These are phyloP conservation scores for Umbellularia californica DNA, from an alignment of 164 flowering plant genomes.

Conservation along the genomic window DNA sequence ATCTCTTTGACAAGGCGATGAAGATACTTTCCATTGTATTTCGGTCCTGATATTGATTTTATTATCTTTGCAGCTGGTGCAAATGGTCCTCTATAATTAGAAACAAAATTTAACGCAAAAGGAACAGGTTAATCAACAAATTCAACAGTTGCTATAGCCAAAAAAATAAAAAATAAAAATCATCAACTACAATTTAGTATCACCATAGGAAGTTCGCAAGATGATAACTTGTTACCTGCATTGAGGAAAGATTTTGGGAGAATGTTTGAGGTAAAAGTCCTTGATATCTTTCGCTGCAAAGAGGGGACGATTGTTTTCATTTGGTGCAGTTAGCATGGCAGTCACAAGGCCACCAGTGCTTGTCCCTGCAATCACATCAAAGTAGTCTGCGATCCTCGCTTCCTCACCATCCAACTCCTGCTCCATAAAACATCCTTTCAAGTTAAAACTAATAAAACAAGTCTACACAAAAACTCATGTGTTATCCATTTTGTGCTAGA, in stretches of 20 bases:
- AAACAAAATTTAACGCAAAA: background rate
- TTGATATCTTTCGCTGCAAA: slow-evolving; percentile 35
- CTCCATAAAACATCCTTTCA: background rate
- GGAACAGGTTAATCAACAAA: too few relatives aligned
- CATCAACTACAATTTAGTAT: background rate
- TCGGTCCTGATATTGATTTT: slow-evolving; percentile 26
- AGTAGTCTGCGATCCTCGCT: slow-evolving; percentile 25
- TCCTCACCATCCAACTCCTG: slow-evolving; percentile 23
- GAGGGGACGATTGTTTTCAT: slow-evolving; percentile 28
- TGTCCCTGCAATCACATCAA: slow-evolving; percentile 24
- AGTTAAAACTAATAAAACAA: background rate
- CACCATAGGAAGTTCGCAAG: background rate
- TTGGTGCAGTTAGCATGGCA: slow-evolving; percentile 31
- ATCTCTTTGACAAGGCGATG: slow-evolving; percentile 12
- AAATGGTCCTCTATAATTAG: slow-evolving; percentile 19
- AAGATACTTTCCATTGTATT: slow-evolving; percentile 40
- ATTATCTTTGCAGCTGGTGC: slow-evolving; percentile 4
- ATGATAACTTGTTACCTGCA: slow-evolving; percentile 13
- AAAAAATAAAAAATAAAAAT: background rate
- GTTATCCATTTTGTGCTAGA: too few relatives aligned
- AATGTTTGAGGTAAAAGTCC: slow-evolving; percentile 22
- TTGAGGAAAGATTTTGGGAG: slow-evolving; percentile 4
- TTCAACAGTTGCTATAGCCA: too few relatives aligned
- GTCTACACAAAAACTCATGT: background rate
- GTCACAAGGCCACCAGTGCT: slow-evolving; percentile 20